Evolutionary conservation across 2,329 filamentous ascomycete species (phyloP).

Genomic region (Periconia digitata): DNA sequence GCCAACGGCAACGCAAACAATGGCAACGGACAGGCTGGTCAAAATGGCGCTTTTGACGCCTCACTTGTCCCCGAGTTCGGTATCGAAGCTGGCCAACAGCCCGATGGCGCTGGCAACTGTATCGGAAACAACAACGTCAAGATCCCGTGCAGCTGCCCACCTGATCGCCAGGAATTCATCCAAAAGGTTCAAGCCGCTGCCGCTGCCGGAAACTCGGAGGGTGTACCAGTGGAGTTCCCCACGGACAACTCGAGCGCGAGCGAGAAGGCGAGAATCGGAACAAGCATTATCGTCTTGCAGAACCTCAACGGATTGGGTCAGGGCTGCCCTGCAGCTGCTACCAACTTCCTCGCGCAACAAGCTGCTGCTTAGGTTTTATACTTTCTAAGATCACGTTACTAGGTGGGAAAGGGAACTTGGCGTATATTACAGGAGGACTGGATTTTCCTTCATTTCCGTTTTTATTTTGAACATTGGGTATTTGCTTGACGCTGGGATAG

Average conservation of each 20-base stretch:
- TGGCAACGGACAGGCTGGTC: no score
- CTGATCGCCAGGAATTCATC: slow-evolving; percentile 12
- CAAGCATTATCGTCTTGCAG: slow-evolving; percentile 13
- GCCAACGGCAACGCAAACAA: no score
- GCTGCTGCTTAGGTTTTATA: neutral
- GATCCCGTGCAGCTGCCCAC: slow-evolving; percentile 18
- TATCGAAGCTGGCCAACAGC: slow-evolving; percentile 9
- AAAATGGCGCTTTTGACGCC: slow-evolving; percentile 8
- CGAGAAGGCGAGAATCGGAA: slow-evolving; percentile 9
- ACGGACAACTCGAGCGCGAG: slow-evolving; percentile 4
- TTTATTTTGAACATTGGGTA: no score
- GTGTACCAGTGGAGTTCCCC: slow-evolving; percentile 12
- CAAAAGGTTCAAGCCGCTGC: slow-evolving; percentile 8
- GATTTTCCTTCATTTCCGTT: no score
- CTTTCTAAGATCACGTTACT: neutral
- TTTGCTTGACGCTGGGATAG: no score
- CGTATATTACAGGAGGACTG: no score
- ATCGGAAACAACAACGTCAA: slow-evolving; percentile 9
- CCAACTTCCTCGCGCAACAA: slow-evolving; percentile 8
- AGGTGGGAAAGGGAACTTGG: neutral
- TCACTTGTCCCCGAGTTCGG: slow-evolving; percentile 17
- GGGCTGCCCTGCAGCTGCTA: slow-evolving; percentile 15
- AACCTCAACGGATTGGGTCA: slow-evolving; percentile 13
- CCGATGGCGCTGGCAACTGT: slow-evolving; percentile 13
- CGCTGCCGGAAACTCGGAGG: slow-evolving; percentile 9